phyloP scores from a whole-genome alignment of 2,329 filamentous ascomycete genomes.

The Cryphonectria carpinicola region DNA sequence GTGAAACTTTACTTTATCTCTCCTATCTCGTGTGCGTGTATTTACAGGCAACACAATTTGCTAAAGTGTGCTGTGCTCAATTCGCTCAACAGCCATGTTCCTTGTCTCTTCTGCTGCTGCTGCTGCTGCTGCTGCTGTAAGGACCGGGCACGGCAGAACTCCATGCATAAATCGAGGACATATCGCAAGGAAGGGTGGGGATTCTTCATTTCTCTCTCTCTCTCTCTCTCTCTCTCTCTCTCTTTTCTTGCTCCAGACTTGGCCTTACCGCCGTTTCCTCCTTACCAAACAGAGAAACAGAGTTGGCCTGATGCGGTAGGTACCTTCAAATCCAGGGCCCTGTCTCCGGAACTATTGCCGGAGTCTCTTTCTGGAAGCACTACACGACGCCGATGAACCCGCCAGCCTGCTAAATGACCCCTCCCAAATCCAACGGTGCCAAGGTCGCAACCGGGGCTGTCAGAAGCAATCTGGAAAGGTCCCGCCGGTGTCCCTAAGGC shows the following conservation, averaged over 20 bases:
- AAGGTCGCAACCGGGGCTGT: conserved; percentile 4
- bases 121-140: not conserved
- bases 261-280: not conserved
- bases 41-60: not conserved
- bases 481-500: not conserved
- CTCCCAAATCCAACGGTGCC: conserved; percentile 1
- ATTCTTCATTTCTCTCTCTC: not conserved
- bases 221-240: too few relatives aligned
- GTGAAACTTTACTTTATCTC: not conserved
- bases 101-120: not conserved
- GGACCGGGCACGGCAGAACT: not conserved
- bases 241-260: not conserved
- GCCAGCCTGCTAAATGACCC: not conserved
- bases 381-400: not conserved
- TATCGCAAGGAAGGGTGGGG: not conserved
- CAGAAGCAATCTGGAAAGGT: not conserved
- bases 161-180: not conserved
- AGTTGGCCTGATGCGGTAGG: conserved; percentile 10
- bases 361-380: conserved; percentile 13
- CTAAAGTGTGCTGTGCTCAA: not conserved
- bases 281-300: not conserved
- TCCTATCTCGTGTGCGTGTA: not conserved
- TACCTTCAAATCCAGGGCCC: conserved; percentile 2
- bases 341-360: conserved; percentile 12
- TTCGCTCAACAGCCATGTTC: not conserved